A percentile compares a stretch with the other conserved stretches of the same genome.
phyloP scores from a whole-genome alignment of 306 rosid species.

The Quillaja saponaria region DNA sequence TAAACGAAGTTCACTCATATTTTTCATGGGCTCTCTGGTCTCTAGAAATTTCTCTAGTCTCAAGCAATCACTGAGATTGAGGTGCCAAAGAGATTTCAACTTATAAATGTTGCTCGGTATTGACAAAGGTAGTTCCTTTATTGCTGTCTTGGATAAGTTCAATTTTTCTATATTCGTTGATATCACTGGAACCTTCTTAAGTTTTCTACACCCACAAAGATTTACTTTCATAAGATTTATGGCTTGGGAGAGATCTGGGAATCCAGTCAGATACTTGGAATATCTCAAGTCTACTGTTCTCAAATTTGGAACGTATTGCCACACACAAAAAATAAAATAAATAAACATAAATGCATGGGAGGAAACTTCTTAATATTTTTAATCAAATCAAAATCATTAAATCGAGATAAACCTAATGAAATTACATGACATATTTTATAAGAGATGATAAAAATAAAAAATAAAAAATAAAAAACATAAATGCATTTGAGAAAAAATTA shows the following conservation, averaged over 20 bases:
- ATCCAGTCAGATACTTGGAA: background rate
- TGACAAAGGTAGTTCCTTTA: no score
- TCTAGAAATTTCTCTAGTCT: background rate
- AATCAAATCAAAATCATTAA: no score
- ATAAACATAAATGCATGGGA: no score
- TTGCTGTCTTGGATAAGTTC: background rate
- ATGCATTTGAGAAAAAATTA: no score
- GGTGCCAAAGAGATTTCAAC: background rate
- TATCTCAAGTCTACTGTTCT: background rate
- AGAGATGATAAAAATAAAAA: no score
- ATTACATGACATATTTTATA: no score
- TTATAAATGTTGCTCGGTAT: background rate
- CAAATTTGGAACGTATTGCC: conserved; percentile 20
- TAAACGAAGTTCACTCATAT: background rate
- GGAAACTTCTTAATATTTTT: no score
- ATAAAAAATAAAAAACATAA: no score
- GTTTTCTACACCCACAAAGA: background rate
- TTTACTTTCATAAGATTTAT: background rate
- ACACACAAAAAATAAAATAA: background rate
- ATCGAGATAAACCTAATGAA: no score
- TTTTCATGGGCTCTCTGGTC: background rate
- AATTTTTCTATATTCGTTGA: background rate
- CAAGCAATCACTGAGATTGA: conserved; percentile 11
- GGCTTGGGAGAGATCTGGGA: conserved; percentile 25
- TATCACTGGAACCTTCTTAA: background rate